Evolutionary conservation across 2,329 filamentous ascomycete species (phyloP).

Genomic region (Talaromyces marneffei): DNA sequence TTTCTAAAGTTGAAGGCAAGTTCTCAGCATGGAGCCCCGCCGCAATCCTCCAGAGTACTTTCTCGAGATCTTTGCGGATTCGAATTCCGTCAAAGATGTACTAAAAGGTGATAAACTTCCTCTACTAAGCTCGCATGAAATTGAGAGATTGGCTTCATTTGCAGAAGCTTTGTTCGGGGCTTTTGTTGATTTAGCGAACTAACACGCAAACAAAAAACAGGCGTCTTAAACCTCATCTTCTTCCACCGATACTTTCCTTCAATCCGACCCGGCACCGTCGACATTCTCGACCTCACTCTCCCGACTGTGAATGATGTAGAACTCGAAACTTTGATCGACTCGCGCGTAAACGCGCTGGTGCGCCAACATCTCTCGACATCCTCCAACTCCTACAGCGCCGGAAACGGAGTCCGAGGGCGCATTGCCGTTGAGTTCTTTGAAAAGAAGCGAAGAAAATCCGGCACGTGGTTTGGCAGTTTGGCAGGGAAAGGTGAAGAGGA

Average conservation of each 20-base stretch:
- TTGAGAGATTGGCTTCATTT: too few species aligned
- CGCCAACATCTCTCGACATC: slow-evolving; percentile 64
- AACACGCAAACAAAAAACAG: slow-evolving; percentile 42
- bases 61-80: slow-evolving; percentile 89
- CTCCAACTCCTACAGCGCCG: slow-evolving; percentile 46
- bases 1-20: background rate
- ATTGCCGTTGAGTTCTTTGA: slow-evolving; percentile 92
- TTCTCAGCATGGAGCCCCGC: slow-evolving; percentile 54
- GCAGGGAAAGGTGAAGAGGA: slow-evolving; percentile 71
- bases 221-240: slow-evolving; percentile 94
- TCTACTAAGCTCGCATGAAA: too few species aligned
- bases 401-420: slow-evolving; percentile 63
- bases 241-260: slow-evolving; percentile 97
- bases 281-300: slow-evolving; percentile 83
- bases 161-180: too few species aligned
- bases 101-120: slow-evolving; percentile 64
- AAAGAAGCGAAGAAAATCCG: slow-evolving; percentile 76
- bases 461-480: slow-evolving; percentile 57
- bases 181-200: too few species aligned
- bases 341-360: slow-evolving; percentile 71
- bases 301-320: slow-evolving; percentile 86
- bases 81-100: slow-evolving; percentile 81
- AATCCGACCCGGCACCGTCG: slow-evolving; percentile 72
- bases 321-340: slow-evolving; percentile 88
- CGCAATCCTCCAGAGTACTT: slow-evolving; percentile 75